Evolutionary conservation across 2,329 filamentous ascomycete species (phyloP).

Genomic region (Metarhizium brunneum): DNA sequence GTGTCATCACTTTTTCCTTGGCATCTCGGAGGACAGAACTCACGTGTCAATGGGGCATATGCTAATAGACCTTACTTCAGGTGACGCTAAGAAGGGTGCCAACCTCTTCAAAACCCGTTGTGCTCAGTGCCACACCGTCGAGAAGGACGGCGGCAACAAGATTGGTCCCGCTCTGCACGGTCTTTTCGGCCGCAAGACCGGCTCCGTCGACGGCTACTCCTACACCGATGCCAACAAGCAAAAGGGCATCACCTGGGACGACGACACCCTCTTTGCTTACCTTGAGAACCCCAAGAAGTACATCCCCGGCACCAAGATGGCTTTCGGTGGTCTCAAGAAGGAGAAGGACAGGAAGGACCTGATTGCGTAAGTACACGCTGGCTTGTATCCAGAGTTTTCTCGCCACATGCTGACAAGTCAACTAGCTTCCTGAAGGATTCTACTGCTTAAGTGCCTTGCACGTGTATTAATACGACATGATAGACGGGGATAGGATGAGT

Average conservation of each 20-base stretch:
- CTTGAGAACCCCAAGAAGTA: conserved; percentile 99
- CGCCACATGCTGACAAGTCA: conserved; percentile 15
- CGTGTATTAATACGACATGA: conserved; percentile 26
- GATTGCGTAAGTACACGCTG: conserved; percentile 67
- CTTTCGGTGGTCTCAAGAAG: conserved; percentile 99
- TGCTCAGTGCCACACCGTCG: conserved; percentile 96
- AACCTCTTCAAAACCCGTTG: conserved; percentile 99
- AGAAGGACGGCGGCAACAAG: conserved; percentile 89
- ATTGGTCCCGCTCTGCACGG: conserved; percentile 95
- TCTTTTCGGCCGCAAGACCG: conserved; percentile 93
- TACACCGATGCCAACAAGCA: conserved; percentile 99
- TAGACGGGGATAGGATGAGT: conserved; percentile 26
- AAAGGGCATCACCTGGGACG: conserved; percentile 84
- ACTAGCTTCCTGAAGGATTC: conserved; percentile 57
- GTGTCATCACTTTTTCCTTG: neutral
- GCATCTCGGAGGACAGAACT: too few species aligned
- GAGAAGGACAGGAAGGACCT: conserved; percentile 98
- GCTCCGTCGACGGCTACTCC: conserved; percentile 81
- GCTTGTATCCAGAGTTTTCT: neutral
- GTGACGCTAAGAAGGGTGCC: conserved; percentile 93
- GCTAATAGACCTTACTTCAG: conserved; percentile 32
- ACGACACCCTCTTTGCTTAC: conserved; percentile 86
- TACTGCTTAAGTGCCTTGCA: conserved; percentile 48
- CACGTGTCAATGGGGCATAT: neutral
- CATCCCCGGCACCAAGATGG: conserved; percentile 99